Percentiles rank a stretch among this genome's conserved stretches.
Conservation (phyloP, 768 basidiomycete species). For the Pulveroboletus sp. region DNA sequence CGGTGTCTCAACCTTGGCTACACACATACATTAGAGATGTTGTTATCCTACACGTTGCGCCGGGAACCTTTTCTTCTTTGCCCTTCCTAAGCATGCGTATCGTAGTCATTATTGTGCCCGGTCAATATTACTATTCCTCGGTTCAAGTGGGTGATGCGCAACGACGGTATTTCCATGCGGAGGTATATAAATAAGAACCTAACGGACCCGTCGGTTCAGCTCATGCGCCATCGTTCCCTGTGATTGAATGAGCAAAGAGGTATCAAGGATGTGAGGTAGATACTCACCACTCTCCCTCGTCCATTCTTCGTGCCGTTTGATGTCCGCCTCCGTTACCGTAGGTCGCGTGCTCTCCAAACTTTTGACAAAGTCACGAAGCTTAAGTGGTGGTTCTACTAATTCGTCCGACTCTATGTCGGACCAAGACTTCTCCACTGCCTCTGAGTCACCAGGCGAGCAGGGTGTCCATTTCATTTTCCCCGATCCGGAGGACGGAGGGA, state of each 20-base stretch:
- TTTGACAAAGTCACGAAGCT: conserved; percentile 74
- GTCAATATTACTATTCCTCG: conserved; percentile 16
- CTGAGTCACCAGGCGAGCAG: conserved; percentile 89
- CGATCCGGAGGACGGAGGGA: conserved; percentile 25
- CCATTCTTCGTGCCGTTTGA: conserved; percentile 79
- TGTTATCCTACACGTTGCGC: conserved; percentile 14
- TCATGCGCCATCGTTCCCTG: conserved; percentile 34
- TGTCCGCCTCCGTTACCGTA: conserved; percentile 86
- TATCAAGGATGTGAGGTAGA: too few relatives aligned
- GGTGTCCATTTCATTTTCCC: conserved; percentile 75
- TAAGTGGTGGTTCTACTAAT: conserved; percentile 83
- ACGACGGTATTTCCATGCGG: conserved; percentile 10
- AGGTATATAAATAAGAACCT: conserved; percentile 21
- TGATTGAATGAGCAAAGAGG: background rate
- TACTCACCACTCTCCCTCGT: conserved; percentile 75
- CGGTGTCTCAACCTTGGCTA: conserved; percentile 1
- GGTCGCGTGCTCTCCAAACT: conserved; percentile 75
- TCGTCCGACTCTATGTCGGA: conserved; percentile 83
- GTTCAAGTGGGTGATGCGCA: conserved; percentile 5
- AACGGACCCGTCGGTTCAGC: background rate
- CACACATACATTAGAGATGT: conserved; percentile 18
- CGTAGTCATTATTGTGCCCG: conserved; percentile 18
- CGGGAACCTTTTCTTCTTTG: conserved; percentile 2
- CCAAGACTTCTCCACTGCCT: conserved; percentile 87
- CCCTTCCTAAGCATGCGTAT: conserved; percentile 12